Percentiles rank a stretch among this genome's conserved stretches.
Evolutionary conservation across 768 basidiomycete species (phyloP).

Genomic region (Heimioporus sp.): DNA sequence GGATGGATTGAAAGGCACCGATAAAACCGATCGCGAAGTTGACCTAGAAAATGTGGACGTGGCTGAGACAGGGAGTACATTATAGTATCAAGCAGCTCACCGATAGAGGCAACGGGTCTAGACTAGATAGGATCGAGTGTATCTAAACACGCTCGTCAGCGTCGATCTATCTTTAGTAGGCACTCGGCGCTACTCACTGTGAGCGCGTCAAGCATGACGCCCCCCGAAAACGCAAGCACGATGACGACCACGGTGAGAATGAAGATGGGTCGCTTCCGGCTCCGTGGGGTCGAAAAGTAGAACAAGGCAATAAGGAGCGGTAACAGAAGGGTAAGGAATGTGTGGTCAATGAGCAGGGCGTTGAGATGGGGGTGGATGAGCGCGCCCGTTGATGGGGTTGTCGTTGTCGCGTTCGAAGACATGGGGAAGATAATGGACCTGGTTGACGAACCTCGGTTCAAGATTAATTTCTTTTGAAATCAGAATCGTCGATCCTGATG

Average conservation of each 20-base stretch:
- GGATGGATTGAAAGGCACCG: slow-evolving; percentile 27
- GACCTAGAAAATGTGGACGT: slow-evolving; percentile 3
- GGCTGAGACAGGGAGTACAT: not conserved
- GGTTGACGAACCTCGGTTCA: too few species aligned
- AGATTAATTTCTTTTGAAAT: too few species aligned
- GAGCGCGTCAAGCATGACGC: slow-evolving; percentile 19
- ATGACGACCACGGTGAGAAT: slow-evolving; percentile 26
- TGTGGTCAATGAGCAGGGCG: slow-evolving; percentile 28
- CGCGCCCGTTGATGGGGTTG: not conserved
- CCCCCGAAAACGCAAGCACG: slow-evolving; percentile 19
- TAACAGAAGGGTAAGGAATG: slow-evolving; percentile 30
- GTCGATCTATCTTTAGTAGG: not conserved
- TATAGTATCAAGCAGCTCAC: slow-evolving; percentile 8
- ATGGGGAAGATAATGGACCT: not conserved
- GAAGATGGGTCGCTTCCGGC: slow-evolving; percentile 27
- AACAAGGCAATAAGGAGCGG: slow-evolving; percentile 31
- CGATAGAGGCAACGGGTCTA: slow-evolving; percentile 18
- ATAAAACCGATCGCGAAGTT: slow-evolving; percentile 30
- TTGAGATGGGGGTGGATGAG: slow-evolving; percentile 21
- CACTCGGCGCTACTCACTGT: slow-evolving; percentile 11
- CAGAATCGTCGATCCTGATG: too few species aligned
- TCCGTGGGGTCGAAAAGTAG: slow-evolving; percentile 26
- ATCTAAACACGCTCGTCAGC: slow-evolving; percentile 18
- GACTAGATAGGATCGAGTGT: slow-evolving; percentile 25
- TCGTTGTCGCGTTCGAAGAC: slow-evolving; percentile 13